phyloP scores from a whole-genome alignment of 2,329 filamentous ascomycete species.

The Exophiala xenobiotica region DNA sequence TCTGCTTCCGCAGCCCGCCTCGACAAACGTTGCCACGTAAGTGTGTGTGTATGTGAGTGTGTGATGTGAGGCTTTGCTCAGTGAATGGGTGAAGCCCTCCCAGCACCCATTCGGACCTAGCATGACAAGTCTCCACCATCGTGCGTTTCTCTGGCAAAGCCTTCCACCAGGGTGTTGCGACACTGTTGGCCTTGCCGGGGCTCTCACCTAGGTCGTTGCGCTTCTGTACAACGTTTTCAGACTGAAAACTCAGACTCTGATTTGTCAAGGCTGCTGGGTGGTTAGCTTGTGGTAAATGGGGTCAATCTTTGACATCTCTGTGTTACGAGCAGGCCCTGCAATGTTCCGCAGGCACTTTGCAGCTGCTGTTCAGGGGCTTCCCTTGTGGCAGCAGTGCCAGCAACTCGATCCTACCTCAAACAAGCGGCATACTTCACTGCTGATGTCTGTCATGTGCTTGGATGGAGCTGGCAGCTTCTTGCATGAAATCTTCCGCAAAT shows the following conservation, averaged over 20 bases:
- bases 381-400: slow-evolving; percentile 11
- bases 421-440: slow-evolving; percentile 6
- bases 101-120: background rate
- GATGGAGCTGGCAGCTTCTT: slow-evolving; percentile 8
- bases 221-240: slow-evolving; percentile 18
- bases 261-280: slow-evolving; percentile 20
- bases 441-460: slow-evolving; percentile 21
- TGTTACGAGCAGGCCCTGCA: slow-evolving; percentile 17
- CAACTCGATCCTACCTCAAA: slow-evolving; percentile 6
- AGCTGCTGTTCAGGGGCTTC: slow-evolving; percentile 22
- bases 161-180: slow-evolving; percentile 8
- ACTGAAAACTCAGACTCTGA: slow-evolving; percentile 17
- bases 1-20: background rate
- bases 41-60: background rate
- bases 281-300: slow-evolving; percentile 9
- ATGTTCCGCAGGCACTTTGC: slow-evolving; percentile 25
- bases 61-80: background rate
- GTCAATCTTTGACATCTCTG: slow-evolving; percentile 26
- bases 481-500: slow-evolving; percentile 11
- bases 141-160: background rate
- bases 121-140: slow-evolving; percentile 1
- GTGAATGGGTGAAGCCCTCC: background rate
- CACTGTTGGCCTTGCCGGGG: slow-evolving; percentile 10
- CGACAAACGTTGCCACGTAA: background rate
- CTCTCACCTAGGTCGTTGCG: slow-evolving; percentile 17